phyloP scores from a whole-genome alignment of 1,284 basidiomycete genomes.

The Tilletia horrida region DNA sequence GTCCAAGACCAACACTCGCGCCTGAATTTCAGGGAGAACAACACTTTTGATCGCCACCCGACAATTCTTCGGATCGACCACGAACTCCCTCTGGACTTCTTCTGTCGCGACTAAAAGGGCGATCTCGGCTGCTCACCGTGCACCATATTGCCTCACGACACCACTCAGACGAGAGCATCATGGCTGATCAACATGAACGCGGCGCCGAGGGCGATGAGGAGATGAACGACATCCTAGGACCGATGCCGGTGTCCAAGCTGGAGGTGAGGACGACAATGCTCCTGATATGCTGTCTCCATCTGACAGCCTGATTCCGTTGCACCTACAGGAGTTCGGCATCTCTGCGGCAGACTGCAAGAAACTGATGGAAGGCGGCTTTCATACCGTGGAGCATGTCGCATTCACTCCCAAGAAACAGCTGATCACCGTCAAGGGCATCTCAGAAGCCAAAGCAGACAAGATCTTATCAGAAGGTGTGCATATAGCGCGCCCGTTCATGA shows the following conservation, averaged over 20 bases:
- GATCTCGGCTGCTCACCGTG: too few species aligned
- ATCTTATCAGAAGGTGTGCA: slow-evolving; percentile 79
- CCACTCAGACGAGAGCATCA: neutral
- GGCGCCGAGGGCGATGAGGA: slow-evolving; percentile 27
- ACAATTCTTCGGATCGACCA: too few species aligned
- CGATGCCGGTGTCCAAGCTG: slow-evolving; percentile 44
- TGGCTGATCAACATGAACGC: slow-evolving; percentile 6
- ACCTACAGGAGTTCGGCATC: slow-evolving; percentile 74
- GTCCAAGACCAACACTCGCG: slow-evolving; percentile 17
- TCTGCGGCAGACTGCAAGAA: slow-evolving; percentile 91
- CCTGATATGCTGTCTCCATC: neutral
- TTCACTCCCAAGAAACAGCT: slow-evolving; percentile 95
- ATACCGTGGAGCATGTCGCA: slow-evolving; percentile 92
- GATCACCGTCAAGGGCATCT: slow-evolving; percentile 91
- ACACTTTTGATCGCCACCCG: too few species aligned
- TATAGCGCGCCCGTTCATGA: neutral
- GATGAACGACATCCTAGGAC: slow-evolving; percentile 39
- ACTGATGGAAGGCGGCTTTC: slow-evolving; percentile 82
- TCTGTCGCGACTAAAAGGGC: too few species aligned
- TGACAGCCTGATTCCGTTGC: neutral
- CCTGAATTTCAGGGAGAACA: too few species aligned
- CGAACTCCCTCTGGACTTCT: too few species aligned
- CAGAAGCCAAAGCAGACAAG: slow-evolving; percentile 96
- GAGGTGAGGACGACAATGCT: slow-evolving; percentile 31
- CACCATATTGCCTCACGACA: neutral